Evolutionary conservation across 148 eudicot genomes (phyloP).

Genomic region (Nyssa sinensis): DNA sequence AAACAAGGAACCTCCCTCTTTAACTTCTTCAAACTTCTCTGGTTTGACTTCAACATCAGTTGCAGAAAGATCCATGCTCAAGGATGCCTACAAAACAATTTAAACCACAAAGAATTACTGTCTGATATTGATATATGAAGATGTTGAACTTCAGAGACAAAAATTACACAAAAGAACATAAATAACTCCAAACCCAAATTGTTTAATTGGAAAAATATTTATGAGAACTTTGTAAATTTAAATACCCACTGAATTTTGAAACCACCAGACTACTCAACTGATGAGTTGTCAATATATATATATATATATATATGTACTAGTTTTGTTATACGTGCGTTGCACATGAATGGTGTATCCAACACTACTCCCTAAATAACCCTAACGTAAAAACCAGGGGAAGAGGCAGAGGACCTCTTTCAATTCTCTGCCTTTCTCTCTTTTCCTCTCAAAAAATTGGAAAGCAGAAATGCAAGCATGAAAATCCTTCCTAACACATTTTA

Average conservation of each 20-base stretch:
- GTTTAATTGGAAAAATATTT: neutral
- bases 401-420: too few relatives aligned
- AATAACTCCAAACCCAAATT: neutral
- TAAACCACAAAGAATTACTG: neutral
- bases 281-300: neutral
- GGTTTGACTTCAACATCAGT: slow-evolving; percentile 54
- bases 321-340: too few relatives aligned
- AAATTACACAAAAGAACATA: neutral
- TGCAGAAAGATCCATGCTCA: slow-evolving; percentile 51
- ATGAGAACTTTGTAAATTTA: neutral
- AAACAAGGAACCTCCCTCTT: slow-evolving; percentile 42
- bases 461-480: too few relatives aligned
- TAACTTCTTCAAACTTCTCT: slow-evolving; percentile 55
- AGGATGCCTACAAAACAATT: slow-evolving; percentile 11
- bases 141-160: neutral
- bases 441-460: too few relatives aligned
- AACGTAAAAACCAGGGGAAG: too few relatives aligned
- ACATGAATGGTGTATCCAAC: too few relatives aligned
- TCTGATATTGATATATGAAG: neutral
- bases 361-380: too few relatives aligned
- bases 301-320: too few relatives aligned
- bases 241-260: neutral
- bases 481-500: too few relatives aligned
- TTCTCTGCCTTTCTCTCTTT: too few relatives aligned
- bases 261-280: neutral